Evolutionary conservation across 1,284 basidiomycete genomes (phyloP), one percentile per base, ranked within the genome.

Genomic region (Heimioporus retisporus): DNA sequence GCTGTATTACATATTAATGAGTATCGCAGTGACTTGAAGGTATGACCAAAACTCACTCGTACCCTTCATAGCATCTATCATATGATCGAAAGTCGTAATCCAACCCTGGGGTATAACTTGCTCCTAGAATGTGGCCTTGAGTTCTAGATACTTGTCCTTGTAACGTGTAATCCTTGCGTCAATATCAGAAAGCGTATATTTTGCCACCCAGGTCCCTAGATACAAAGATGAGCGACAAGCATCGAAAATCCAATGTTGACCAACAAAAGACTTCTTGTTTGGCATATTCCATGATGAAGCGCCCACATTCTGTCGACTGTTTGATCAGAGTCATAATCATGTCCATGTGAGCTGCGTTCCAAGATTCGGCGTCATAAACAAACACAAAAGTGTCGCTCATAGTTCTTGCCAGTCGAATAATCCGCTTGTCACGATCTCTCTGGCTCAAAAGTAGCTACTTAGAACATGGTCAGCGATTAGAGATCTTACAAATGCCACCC

Each of bases 111-210:
- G 8, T n/a, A 18, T 48, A 48, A 48, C 46, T 19, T 21, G 16
- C 40, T 61, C 44, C 28, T 65, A 10, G 28, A 68, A 68, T 18
- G 59, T 59, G 6, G 23, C 44, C 3, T 59, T 60, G 7, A 68
- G 25, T 7, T 55, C 61, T 14, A 16, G 40, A 2, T 69, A 16
- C 35, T 59, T 61, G 48, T n/a, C 56, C 53, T 68, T 50, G 16
- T 65, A 68, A 14, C 18, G 31, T 10, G 21, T 28, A 31, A 71
- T 65, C 50, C 3, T 69, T 21, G 8, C 14, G 14, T 51, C 48
- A 25, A 67, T 58, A 46, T 59, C 46, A 2, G 50, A 4, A 18
- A 59, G 14, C 1, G 59, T 46, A 11, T 69, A 59, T 54, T 65
- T 59, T 18, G 44, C 59, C 28, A 28, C 2, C 46, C 46, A 2